A percentile compares a stretch with the other conserved stretches of the same genome.
phyloP scores from a whole-genome alignment of 2,329 filamentous ascomycete genomes.

The Fusarium brevicatenulatum region DNA sequence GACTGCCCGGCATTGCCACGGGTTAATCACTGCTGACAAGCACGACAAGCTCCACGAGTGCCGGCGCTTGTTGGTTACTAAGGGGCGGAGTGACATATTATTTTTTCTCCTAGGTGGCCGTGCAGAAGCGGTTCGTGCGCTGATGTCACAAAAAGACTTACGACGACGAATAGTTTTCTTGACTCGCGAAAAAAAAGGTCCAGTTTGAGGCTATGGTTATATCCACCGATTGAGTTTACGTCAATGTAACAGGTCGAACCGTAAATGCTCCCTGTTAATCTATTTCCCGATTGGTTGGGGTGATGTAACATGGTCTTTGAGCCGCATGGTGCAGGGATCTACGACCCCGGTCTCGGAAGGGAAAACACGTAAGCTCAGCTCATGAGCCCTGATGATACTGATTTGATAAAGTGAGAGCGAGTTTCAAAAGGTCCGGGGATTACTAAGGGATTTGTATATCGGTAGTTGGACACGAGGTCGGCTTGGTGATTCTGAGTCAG shows the following conservation, averaged over 20 bases:
- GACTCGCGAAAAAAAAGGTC: background rate
- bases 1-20: background rate
- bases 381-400: background rate
- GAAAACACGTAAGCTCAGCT: background rate
- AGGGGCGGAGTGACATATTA: background rate
- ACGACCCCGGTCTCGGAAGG: background rate
- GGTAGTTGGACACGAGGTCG: background rate
- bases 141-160: background rate
- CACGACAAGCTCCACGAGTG: background rate
- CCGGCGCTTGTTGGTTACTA: background rate
- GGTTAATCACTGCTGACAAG: background rate
- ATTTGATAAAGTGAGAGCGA: background rate
- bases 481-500: background rate
- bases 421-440: background rate
- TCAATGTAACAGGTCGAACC: background rate
- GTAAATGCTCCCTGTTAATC: background rate
- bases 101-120: background rate
- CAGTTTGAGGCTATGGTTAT: background rate
- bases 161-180: background rate
- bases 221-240: background rate
- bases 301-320: background rate
- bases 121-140: background rate
- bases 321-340: background rate
- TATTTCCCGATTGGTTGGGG: background rate
- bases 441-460: background rate